Conservation (phyloP, 139 green algal species). For the Tetratostichococcus sp. region DNA sequence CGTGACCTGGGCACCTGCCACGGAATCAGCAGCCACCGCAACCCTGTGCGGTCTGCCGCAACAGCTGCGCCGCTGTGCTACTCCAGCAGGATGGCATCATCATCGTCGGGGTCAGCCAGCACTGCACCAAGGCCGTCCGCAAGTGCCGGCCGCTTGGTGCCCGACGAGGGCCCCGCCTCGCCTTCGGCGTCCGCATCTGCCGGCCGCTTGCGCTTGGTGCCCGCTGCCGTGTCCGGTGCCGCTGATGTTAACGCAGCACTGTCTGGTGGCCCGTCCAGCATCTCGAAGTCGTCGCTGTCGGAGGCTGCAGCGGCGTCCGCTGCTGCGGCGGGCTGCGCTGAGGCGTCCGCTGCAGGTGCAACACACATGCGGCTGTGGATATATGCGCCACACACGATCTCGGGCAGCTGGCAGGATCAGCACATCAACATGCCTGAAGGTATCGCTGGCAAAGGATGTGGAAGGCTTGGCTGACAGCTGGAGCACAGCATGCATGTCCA, state of each 20-base stretch:
- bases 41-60: no score
- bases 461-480: no score
- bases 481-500: no score
- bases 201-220: no score
- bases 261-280: not conserved
- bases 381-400: not conserved
- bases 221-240: not conserved
- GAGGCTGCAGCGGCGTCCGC: not conserved
- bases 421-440: not conserved
- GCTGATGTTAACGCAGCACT: not conserved
- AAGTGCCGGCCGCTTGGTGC: not conserved
- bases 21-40: no score
- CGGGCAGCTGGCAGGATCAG: not conserved
- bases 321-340: not conserved
- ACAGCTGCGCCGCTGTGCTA: no score
- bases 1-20: no score
- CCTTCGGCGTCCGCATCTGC: not conserved
- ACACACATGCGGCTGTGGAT: no score
- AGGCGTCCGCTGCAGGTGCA: not conserved
- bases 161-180: not conserved
- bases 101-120: not conserved
- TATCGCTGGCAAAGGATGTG: no score
- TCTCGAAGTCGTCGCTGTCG: slow-evolving; percentile 1
- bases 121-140: not conserved
- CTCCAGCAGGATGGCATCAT: not conserved